A percentile compares a stretch with the other conserved stretches of the same genome.
Evolutionary conservation across 1,284 basidiomycete species (phyloP).

Genomic region (Austroboletus rostrupii): DNA sequence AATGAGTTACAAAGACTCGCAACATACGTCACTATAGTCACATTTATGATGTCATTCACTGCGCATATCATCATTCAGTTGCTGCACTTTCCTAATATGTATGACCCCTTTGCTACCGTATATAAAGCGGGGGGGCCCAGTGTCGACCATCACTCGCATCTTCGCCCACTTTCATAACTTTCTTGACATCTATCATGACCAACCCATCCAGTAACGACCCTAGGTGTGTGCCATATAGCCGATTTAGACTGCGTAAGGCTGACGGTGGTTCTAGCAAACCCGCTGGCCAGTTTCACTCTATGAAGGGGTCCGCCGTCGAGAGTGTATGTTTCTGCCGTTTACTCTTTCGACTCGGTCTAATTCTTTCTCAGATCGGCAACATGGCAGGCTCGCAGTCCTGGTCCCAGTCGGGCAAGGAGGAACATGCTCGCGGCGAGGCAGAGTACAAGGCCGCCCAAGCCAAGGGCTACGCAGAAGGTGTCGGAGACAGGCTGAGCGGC

Average conservation of each 20-base stretch:
- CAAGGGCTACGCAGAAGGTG: constrained; percentile 56
- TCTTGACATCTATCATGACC: constrained; percentile 14
- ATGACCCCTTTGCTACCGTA: constrained; percentile 12
- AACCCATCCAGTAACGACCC: constrained; percentile 22
- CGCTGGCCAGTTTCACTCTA: constrained; percentile 58
- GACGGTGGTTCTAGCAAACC: constrained; percentile 43
- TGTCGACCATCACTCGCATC: background rate
- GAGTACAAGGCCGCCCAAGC: constrained; percentile 55
- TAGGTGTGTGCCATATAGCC: constrained; percentile 19
- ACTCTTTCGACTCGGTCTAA: background rate
- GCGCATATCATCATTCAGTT: constrained; percentile 21
- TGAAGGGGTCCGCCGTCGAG: constrained; percentile 62
- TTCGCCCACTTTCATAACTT: background rate
- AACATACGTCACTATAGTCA: constrained; percentile 16
- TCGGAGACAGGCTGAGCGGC: constrained; percentile 53
- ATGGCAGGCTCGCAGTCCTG: constrained; percentile 43
- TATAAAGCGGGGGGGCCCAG: constrained; percentile 21
- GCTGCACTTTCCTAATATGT: constrained; percentile 31
- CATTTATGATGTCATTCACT: constrained; percentile 29
- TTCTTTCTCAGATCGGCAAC: constrained; percentile 40
- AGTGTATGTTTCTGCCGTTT: constrained; percentile 27
- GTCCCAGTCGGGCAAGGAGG: constrained; percentile 58
- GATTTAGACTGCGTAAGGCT: background rate
- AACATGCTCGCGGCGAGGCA: constrained; percentile 62
- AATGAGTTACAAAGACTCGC: no score